A percentile compares a stretch with the other conserved stretches of the same genome.
These are phyloP conservation scores for Pneumocystis oryctolagi DNA, from an alignment of 1,139 yeast genomes.

Conservation along the genomic window DNA sequence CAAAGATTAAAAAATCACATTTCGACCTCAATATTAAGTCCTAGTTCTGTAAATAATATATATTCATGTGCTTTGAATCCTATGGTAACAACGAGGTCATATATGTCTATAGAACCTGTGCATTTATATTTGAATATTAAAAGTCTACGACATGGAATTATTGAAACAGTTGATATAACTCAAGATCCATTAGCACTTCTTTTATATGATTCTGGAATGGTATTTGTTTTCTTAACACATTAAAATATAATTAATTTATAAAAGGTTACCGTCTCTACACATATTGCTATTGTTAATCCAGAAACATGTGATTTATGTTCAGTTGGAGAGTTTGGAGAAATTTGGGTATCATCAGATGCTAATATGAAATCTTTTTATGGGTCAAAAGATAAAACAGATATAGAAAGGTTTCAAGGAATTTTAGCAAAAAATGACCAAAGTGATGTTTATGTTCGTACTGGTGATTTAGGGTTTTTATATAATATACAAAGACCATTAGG, in stretches of 20 bases:
- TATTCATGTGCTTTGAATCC: slow-evolving; percentile 75
- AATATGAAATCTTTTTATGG: slow-evolving; percentile 50
- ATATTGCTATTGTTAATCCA: slow-evolving; percentile 87
- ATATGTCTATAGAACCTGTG: slow-evolving; percentile 77
- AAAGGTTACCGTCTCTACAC: slow-evolving; percentile 62
- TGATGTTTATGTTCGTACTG: slow-evolving; percentile 65
- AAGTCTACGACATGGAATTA: slow-evolving; percentile 75
- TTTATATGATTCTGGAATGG: slow-evolving; percentile 90
- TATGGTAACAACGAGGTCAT: slow-evolving; percentile 69
- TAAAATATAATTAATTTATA: neutral
- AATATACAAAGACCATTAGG: slow-evolving; percentile 39
- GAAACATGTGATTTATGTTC: slow-evolving; percentile 67
- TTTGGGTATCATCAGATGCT: slow-evolving; percentile 89
- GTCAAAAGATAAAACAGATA: slow-evolving; percentile 31
- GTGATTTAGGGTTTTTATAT: slow-evolving; percentile 85
- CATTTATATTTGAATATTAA: slow-evolving; percentile 77
- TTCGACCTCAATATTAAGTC: slow-evolving; percentile 48
- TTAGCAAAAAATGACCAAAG: slow-evolving; percentile 49
- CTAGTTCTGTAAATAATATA: slow-evolving; percentile 60
- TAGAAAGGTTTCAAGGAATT: slow-evolving; percentile 41
- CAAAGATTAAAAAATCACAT: slow-evolving; percentile 49
- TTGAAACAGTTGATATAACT: slow-evolving; percentile 60
- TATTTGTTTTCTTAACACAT: slow-evolving; percentile 20
- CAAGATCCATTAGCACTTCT: slow-evolving; percentile 40
- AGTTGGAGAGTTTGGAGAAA: slow-evolving; percentile 93